Evolutionary conservation across 2,329 filamentous ascomycete genomes (phyloP).

Genomic region (Albophoma yamanashiensis): DNA sequence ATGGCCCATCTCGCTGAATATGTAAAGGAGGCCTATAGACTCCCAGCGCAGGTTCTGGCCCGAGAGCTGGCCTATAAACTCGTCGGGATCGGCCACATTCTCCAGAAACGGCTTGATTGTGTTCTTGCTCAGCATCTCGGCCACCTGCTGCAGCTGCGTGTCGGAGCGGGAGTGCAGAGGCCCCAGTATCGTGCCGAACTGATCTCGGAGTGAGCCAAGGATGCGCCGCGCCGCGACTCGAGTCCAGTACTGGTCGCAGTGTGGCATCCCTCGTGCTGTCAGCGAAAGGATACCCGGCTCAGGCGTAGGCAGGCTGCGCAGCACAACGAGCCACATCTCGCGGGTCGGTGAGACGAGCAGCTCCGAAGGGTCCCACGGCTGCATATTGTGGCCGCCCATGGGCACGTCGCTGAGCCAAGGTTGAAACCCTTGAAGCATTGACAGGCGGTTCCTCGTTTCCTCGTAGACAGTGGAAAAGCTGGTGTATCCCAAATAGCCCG

Average conservation of each 20-base stretch:
- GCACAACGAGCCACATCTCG: constrained; percentile 22
- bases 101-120: constrained; percentile 24
- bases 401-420: constrained; percentile 1
- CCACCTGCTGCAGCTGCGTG: constrained; percentile 23
- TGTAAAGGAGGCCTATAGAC: constrained; percentile 25
- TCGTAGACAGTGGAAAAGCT: constrained; percentile 30
- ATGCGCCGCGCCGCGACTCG: constrained; percentile 16
- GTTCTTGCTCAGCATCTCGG: constrained; percentile 24
- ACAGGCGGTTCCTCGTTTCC: constrained; percentile 28
- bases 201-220: constrained; percentile 18
- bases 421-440: constrained; percentile 14
- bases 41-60: constrained; percentile 31
- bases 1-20: background rate
- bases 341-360: background rate
- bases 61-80: constrained; percentile 28
- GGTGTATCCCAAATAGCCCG: constrained; percentile 34
- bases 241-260: constrained; percentile 19
- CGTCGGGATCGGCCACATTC: constrained; percentile 18
- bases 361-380: background rate
- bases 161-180: constrained; percentile 8
- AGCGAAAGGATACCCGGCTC: constrained; percentile 10
- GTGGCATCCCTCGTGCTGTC: constrained; percentile 7
- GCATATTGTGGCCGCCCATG: background rate
- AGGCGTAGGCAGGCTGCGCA: constrained; percentile 22
- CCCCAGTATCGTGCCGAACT: constrained; percentile 17